Percentiles rank a stretch among this genome's conserved stretches.
These are phyloP conservation scores for Fusarium chaquense DNA, from an alignment of 2,329 filamentous ascomycete genomes.

Conservation along the genomic window DNA sequence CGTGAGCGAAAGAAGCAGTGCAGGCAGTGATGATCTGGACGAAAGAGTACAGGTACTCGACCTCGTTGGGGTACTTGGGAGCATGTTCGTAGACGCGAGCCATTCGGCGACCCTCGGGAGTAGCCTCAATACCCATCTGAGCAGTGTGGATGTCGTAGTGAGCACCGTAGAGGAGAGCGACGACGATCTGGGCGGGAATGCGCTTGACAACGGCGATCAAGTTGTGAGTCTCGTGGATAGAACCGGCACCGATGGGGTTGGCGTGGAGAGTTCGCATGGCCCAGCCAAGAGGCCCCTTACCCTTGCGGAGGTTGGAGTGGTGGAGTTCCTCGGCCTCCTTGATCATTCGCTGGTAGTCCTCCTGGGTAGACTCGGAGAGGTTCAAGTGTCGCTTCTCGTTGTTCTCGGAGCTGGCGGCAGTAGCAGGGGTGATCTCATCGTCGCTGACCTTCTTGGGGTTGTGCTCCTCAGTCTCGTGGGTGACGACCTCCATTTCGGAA, in stretches of 20 bases:
- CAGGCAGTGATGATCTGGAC: constrained; percentile 75
- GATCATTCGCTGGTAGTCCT: constrained; percentile 72
- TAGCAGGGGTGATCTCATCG: constrained; percentile 52
- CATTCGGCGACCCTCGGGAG: constrained; percentile 80
- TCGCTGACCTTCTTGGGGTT: constrained; percentile 35
- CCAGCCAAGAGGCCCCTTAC: constrained; percentile 80
- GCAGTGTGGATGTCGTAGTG: constrained; percentile 87
- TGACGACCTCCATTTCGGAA: constrained; percentile 57
- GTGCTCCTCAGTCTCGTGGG: constrained; percentile 30
- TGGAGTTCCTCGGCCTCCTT: constrained; percentile 67
- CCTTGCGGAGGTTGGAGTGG: constrained; percentile 72
- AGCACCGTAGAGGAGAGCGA: constrained; percentile 76
- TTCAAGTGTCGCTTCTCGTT: constrained; percentile 59
- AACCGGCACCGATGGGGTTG: constrained; percentile 78
- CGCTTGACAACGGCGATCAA: constrained; percentile 72
- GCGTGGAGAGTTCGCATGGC: constrained; percentile 81
- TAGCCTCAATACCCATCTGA: constrained; percentile 76
- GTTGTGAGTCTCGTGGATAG: constrained; percentile 81
- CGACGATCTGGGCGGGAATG: constrained; percentile 74
- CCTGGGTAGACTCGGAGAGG: constrained; percentile 57
- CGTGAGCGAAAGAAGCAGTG: constrained; percentile 80
- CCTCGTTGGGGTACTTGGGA: constrained; percentile 76
- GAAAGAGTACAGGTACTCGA: constrained; percentile 77
- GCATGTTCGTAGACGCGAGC: constrained; percentile 66
- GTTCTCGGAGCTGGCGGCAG: constrained; percentile 42